Evolutionary conservation across 345 rosid species (phyloP).

Genomic region (Balakata baccata): DNA sequence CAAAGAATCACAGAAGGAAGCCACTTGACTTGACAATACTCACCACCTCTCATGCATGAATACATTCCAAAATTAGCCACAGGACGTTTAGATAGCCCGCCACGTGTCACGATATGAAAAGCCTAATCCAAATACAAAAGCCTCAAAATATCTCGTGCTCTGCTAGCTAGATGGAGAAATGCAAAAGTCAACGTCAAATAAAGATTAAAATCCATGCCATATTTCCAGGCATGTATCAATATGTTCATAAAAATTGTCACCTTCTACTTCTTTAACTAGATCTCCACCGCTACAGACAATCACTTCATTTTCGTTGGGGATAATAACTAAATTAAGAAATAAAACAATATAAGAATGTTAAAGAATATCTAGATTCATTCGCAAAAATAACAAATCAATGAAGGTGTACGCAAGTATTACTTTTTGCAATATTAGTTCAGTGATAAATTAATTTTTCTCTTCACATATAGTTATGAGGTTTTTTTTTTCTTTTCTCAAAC

Average conservation of each 20-base stretch:
- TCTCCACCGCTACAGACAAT: neutral
- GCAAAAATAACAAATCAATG: neutral
- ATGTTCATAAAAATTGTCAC: neutral
- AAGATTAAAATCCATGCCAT: neutral
- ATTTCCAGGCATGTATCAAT: neutral
- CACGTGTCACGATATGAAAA: slow-evolving; percentile 23
- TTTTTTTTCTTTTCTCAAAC: no score
- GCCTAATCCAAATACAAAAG: slow-evolving; percentile 19
- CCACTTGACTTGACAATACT: neutral
- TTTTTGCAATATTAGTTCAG: no score
- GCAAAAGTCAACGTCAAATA: neutral
- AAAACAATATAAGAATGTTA: neutral
- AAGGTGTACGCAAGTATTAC: no score
- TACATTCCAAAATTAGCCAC: slow-evolving; percentile 22
- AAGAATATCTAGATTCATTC: neutral
- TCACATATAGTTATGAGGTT: no score
- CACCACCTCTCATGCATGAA: slow-evolving; percentile 30
- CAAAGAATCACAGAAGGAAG: slow-evolving; percentile 15
- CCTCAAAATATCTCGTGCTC: neutral
- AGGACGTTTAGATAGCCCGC: neutral
- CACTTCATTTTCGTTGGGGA: neutral
- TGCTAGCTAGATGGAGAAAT: no score
- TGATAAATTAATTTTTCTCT: no score
- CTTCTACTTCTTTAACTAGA: neutral
- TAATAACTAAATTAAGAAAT: neutral